Conservation (phyloP, 2,329 filamentous ascomycete genomes). For the Stemphylium lycopersici region DNA sequence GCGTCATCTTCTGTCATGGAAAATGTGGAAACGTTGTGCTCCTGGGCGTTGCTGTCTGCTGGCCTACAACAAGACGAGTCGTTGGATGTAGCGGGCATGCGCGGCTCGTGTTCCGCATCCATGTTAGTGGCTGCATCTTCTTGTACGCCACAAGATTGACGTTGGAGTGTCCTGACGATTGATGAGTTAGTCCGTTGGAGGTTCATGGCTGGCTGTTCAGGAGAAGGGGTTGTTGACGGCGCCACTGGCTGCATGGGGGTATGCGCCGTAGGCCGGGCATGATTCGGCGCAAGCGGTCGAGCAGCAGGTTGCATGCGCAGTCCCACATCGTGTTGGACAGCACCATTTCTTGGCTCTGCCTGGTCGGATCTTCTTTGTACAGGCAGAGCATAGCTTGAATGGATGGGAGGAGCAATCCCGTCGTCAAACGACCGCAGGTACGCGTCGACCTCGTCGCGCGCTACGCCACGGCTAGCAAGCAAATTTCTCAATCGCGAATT, state of each 20-base stretch:
- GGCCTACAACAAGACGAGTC: background rate
- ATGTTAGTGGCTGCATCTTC: background rate
- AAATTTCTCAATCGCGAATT: conserved; percentile 67
- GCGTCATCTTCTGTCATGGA: conserved; percentile 5
- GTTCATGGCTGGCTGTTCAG: background rate
- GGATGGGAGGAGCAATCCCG: background rate
- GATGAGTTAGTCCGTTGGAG: background rate
- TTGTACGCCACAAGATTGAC: background rate
- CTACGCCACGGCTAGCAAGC: conserved; percentile 49
- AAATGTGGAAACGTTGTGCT: conserved; percentile 1
- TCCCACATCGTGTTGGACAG: too few relatives aligned
- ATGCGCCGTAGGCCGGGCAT: background rate
- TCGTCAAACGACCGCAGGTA: conserved; percentile 24
- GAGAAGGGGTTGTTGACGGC: background rate
- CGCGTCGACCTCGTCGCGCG: conserved; percentile 25
- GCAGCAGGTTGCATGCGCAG: background rate
- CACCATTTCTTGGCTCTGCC: background rate
- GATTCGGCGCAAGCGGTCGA: background rate
- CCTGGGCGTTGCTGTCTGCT: background rate
- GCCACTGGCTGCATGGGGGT: background rate
- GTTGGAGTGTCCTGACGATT: background rate
- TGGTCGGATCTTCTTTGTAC: background rate
- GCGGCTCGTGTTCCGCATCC: background rate
- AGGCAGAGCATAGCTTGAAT: background rate
- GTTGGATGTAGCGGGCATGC: background rate